phyloP scores from a whole-genome alignment of 805 yeast species.

The Candida ponderosae region DNA sequence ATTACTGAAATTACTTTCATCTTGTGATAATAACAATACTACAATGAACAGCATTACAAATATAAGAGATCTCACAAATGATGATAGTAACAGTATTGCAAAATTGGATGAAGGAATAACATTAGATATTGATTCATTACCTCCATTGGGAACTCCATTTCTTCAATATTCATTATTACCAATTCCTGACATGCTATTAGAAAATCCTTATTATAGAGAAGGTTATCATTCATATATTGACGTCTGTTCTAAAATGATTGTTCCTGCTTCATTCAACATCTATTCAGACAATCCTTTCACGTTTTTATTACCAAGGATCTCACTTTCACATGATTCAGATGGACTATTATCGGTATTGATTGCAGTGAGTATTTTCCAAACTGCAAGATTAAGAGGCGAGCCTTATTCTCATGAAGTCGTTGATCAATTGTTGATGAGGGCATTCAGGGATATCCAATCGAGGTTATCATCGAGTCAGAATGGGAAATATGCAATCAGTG shows the following conservation, averaged over 20 bases:
- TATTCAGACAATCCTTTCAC: constrained; percentile 56
- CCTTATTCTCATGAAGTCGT: constrained; percentile 26
- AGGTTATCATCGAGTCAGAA: constrained; percentile 35
- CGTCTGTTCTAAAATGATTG: constrained; percentile 48
- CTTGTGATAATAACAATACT: no score
- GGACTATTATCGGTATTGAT: constrained; percentile 45
- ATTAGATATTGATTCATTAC: no score
- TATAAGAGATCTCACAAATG: no score
- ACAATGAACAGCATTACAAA: no score
- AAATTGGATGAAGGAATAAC: no score
- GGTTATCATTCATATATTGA: constrained; percentile 53
- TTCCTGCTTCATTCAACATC: constrained; percentile 50
- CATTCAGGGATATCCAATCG: constrained; percentile 44
- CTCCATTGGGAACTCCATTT: no score
- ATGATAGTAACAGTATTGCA: no score
- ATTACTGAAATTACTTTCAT: no score
- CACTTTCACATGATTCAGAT: constrained; percentile 44
- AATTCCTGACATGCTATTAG: constrained; percentile 48
- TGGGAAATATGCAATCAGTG: no score
- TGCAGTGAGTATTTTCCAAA: constrained; percentile 39
- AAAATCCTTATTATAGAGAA: constrained; percentile 51
- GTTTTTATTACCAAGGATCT: constrained; percentile 54
- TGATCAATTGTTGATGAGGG: constrained; percentile 41
- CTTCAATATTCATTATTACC: constrained; percentile 19
- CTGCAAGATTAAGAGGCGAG: constrained; percentile 14